Evolutionary conservation across 352 stramenopile genomes (phyloP).

Genomic region (Lagenidium sp.): DNA sequence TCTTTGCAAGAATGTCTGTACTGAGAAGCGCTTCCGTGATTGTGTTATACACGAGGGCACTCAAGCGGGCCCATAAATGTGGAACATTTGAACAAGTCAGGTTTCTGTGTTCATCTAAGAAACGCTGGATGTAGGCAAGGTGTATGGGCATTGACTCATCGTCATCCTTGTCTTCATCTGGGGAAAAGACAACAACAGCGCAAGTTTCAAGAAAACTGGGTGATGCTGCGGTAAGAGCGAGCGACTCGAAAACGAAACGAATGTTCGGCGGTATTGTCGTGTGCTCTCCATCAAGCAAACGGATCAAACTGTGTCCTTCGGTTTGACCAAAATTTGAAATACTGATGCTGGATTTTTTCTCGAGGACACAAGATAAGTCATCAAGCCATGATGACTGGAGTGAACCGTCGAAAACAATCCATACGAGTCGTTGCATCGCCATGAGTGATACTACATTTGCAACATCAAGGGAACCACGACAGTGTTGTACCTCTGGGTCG

Average conservation of each 20-base stretch:
- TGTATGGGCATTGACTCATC: constrained; percentile 15
- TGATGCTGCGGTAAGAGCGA: constrained; percentile 10
- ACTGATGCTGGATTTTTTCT: constrained; percentile 1
- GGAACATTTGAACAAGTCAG: not conserved
- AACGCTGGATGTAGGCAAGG: constrained; percentile 17
- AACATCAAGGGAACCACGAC: not conserved
- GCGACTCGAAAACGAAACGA: constrained; percentile 49
- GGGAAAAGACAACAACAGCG: constrained; percentile 8
- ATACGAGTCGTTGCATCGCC: constrained; percentile 10
- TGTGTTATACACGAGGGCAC: constrained; percentile 9
- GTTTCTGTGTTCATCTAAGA: constrained; percentile 14
- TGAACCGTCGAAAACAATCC: constrained; percentile 15
- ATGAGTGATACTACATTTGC: constrained; percentile 5
- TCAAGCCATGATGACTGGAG: constrained; percentile 12
- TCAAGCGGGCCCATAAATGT: not conserved
- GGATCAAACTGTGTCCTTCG: constrained; percentile 2
- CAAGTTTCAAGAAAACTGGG: constrained; percentile 11
- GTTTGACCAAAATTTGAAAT: not conserved
- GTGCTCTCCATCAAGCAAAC: constrained; percentile 18
- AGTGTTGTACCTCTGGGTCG: constrained; percentile 11
- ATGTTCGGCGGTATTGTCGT: constrained; percentile 58
- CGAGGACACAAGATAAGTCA: constrained; percentile 3
- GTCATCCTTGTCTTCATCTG: constrained; percentile 4
- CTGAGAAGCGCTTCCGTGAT: constrained; percentile 14
- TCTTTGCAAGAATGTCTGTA: constrained; percentile 15